Conservation (phyloP, 768 basidiomycete species). For the Boletus edulis region DNA sequence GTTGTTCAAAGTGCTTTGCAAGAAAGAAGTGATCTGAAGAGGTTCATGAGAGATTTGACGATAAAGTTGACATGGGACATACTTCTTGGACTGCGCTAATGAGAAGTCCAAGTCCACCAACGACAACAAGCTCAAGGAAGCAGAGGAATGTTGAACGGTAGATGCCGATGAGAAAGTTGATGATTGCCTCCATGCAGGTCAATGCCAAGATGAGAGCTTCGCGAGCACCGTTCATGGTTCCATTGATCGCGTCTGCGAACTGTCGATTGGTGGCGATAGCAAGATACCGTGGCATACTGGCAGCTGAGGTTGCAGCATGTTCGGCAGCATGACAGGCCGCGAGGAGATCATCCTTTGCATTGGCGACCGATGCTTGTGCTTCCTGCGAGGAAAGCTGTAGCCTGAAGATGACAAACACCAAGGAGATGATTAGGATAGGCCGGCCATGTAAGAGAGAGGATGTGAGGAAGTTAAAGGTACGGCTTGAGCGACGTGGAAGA, state of each 20-base stretch:
- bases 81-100: conserved; percentile 86
- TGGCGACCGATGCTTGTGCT: conserved; percentile 62
- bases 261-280: conserved; percentile 82
- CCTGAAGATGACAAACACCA: conserved; percentile 84
- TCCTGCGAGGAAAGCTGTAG: conserved; percentile 70
- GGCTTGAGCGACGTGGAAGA: conserved; percentile 56
- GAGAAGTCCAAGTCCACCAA: conserved; percentile 74
- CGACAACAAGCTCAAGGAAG: conserved; percentile 85
- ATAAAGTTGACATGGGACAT: conserved; percentile 21
- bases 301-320: conserved; percentile 73
- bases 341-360: conserved; percentile 73
- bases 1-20: too few relatives aligned
- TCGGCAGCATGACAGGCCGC: conserved; percentile 86
- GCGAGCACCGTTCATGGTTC: conserved; percentile 72
- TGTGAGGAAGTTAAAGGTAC: conserved; percentile 79
- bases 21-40: too few relatives aligned
- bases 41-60: background rate
- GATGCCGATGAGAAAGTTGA: conserved; percentile 89
- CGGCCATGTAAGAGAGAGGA: conserved; percentile 86
- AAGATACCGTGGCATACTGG: conserved; percentile 87
- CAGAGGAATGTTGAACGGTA: conserved; percentile 95
- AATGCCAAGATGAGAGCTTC: conserved; percentile 69
- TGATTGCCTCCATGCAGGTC: conserved; percentile 81
- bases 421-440: conserved; percentile 88
- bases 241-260: conserved; percentile 76